phyloP scores from a whole-genome alignment of 495 filamentous ascomycete species.

The Hypoxylon lienhwacheense region DNA sequence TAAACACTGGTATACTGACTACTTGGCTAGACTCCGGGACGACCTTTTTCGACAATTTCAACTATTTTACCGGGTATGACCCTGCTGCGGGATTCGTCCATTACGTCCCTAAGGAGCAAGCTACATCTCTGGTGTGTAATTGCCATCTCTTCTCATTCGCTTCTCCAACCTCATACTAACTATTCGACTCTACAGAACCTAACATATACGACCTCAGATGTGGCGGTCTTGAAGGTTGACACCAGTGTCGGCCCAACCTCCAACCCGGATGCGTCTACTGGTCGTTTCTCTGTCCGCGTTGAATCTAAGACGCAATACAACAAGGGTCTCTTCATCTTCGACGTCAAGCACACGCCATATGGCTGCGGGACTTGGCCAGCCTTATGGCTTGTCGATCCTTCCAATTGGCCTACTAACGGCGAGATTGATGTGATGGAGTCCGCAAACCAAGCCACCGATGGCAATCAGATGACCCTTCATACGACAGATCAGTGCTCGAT shows the following conservation, averaged over 20 bases:
- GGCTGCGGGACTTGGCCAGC: slow-evolving; percentile 64
- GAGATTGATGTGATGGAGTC: slow-evolving; percentile 78
- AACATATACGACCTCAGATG: slow-evolving; percentile 53
- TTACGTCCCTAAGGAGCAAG: slow-evolving; percentile 41
- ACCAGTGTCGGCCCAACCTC: slow-evolving; percentile 41
- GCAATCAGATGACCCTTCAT: slow-evolving; percentile 68
- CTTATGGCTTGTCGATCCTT: slow-evolving; percentile 56
- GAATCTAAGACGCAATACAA: slow-evolving; percentile 56
- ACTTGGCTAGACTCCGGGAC: slow-evolving; percentile 43
- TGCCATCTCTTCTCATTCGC: not conserved
- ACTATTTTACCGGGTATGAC: slow-evolving; percentile 42
- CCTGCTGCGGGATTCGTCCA: slow-evolving; percentile 49
- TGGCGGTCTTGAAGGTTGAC: slow-evolving; percentile 50
- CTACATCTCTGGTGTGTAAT: slow-evolving; percentile 33
- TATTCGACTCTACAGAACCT: slow-evolving; percentile 50
- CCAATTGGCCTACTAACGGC: slow-evolving; percentile 67
- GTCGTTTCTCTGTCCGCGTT: slow-evolving; percentile 60
- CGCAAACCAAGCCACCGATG: slow-evolving; percentile 55
- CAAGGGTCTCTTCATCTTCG: slow-evolving; percentile 60
- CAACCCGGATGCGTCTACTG: slow-evolving; percentile 42
- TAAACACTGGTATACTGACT: no score
- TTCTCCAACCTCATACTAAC: slow-evolving; percentile 52
- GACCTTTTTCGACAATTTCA: slow-evolving; percentile 61
- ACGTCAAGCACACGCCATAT: slow-evolving; percentile 60
- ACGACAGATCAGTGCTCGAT: slow-evolving; percentile 63